Evolutionary conservation across 78 protist species (phyloP), one percentile per base, ranked within the genome.

Genomic region (Dictyostelium firmibasis): DNA sequence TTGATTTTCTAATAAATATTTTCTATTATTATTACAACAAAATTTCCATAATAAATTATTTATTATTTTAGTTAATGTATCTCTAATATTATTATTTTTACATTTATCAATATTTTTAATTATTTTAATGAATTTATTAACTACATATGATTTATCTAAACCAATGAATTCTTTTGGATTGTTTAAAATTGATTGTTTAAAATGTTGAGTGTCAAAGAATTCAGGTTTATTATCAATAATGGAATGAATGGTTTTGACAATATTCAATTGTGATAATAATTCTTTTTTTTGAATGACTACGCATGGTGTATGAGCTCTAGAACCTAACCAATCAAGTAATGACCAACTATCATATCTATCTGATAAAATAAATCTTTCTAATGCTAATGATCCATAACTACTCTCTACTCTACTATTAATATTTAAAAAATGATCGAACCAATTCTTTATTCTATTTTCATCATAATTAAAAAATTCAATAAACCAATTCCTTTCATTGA

Each of bases 271-370:
- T 47, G 29, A 35, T 29, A 81, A 47, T 47, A 81, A 25, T 81
- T 81, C 85, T 33, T 81, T 81, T 31, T 81, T 81, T 47, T 81
- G 85, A 14, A 81, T 29, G 7, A 81, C 33, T 25, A 81, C 85
- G 50, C 69, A 47, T 27, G 85, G 85, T 47, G 85, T n/a, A 81
- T 47, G 25, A 29, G 8, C 9, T 47, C 35, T 41, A 0, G 23
- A 25, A 25, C 50, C 53, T 20, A 10, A 9, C 83, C 83, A 77
- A 31, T 77, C 13, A 16, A 35, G 47, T 77, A 35, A 43, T 38
- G 43, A 16, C 83, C 83, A 77, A 77, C 50, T 14, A 43, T 41
- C 41, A 41, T 77, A 16, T 43, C 83, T 77, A n/a, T 77, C 41
- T 20, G 50, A 23, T 35, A 77, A 41, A 38, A 77, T 41, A 77